Percentiles rank a stretch among this genome's conserved stretches.
These are phyloP conservation scores for Mycena filopes DNA, from an alignment of 768 basidiomycete species.

Conservation along the genomic window DNA sequence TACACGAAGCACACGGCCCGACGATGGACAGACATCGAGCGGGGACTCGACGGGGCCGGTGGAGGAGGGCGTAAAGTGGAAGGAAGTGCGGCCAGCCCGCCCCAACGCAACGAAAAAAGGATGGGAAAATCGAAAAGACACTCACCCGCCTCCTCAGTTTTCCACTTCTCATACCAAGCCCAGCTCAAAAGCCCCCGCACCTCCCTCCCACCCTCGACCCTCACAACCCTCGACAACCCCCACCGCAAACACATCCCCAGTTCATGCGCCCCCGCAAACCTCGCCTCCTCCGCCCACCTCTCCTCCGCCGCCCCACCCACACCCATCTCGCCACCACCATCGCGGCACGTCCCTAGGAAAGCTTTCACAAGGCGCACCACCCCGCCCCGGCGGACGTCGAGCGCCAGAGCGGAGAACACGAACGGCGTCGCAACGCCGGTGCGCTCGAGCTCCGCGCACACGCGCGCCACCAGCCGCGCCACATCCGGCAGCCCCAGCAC, in stretches of 20 bases:
- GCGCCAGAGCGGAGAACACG: conserved; percentile 73
- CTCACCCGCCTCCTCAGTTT: conserved; percentile 84
- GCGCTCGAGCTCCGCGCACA: conserved; percentile 60
- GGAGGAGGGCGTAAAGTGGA: not conserved
- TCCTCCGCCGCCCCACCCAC: conserved; percentile 55
- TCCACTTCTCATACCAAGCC: conserved; percentile 86
- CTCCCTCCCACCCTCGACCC: conserved; percentile 74
- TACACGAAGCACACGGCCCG: too few relatives aligned
- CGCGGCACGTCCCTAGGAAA: conserved; percentile 65
- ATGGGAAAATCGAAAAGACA: conserved; percentile 38
- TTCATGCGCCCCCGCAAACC: conserved; percentile 87
- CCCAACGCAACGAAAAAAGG: conserved; percentile 17
- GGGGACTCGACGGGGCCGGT: too few relatives aligned
- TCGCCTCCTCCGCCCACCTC: conserved; percentile 82
- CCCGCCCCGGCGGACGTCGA: conserved; percentile 65
- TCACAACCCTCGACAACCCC: conserved; percentile 84
- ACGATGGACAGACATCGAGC: too few relatives aligned
- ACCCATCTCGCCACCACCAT: conserved; percentile 12
- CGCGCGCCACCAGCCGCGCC: conserved; percentile 44
- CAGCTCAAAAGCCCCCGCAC: conserved; percentile 88
- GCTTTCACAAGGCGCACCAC: conserved; percentile 68
- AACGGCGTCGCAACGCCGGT: conserved; percentile 73
- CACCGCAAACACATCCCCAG: conserved; percentile 93
- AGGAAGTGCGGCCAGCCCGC: not conserved
- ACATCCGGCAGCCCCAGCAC: conserved; percentile 65